These are phyloP conservation scores for Omphalotus guepiniiformis DNA, from an alignment of 768 basidiomycete species.

Conservation along the genomic window DNA sequence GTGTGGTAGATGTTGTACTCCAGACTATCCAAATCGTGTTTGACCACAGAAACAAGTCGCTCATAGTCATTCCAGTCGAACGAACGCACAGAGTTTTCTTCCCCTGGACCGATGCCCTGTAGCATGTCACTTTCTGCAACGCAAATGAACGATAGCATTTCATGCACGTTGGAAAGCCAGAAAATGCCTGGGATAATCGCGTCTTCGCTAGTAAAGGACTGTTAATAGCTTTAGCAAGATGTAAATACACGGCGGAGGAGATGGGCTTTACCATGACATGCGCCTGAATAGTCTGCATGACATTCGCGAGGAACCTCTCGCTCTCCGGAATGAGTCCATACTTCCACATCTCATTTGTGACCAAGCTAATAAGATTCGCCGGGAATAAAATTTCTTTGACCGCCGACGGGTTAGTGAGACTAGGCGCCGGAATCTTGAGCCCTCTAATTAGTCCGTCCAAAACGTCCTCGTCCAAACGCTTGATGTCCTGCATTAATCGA, in stretches of 20 bases:
- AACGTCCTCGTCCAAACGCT: conserved; percentile 90
- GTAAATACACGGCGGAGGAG: background rate
- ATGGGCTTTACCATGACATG: conserved; percentile 86
- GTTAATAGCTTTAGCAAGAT: conserved; percentile 13
- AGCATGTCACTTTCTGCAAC: conserved; percentile 99
- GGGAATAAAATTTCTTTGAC: conserved; percentile 99
- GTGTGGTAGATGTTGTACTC: conserved; percentile 99
- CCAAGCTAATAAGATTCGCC: conserved; percentile 93
- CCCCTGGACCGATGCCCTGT: conserved; percentile 95
- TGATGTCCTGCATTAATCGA: conserved; percentile 84
- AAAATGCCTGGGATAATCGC: conserved; percentile 95
- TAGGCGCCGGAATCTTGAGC: conserved; percentile 90
- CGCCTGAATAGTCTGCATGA: conserved; percentile 96
- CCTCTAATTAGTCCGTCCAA: conserved; percentile 86
- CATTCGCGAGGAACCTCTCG: conserved; percentile 96
- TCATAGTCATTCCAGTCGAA: conserved; percentile 99
- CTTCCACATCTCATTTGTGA: conserved; percentile 99
- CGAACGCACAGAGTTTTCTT: conserved; percentile 84
- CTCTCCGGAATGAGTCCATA: conserved; percentile 95
- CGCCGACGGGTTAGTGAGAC: conserved; percentile 84
- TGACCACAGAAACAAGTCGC: conserved; percentile 94
- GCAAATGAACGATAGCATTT: conserved; percentile 98
- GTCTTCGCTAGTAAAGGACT: conserved; percentile 93
- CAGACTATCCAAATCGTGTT: conserved; percentile 95
- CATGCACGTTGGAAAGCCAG: conserved; percentile 99